Conservation (phyloP, 1,284 basidiomycete genomes). For the Ganoderma lucidum region DNA sequence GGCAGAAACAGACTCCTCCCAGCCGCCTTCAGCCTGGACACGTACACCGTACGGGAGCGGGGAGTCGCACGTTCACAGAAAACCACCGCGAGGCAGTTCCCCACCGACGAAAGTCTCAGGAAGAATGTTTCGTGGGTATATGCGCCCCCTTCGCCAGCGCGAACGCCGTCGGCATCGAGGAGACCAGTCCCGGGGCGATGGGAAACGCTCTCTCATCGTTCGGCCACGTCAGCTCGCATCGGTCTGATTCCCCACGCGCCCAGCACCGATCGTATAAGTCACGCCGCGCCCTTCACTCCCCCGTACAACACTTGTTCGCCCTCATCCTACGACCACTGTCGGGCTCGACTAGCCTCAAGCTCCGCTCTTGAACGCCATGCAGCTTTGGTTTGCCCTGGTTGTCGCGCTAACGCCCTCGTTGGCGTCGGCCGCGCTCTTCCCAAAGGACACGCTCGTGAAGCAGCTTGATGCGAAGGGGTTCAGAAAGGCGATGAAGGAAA, state of each 20-base stretch:
- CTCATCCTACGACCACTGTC: constrained; percentile 7
- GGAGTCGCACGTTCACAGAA: constrained; percentile 15
- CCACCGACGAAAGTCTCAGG: constrained; percentile 32
- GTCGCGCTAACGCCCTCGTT: constrained; percentile 57
- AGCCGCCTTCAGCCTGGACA: constrained; percentile 20
- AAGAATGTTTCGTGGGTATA: constrained; percentile 34
- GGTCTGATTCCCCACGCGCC: constrained; percentile 34
- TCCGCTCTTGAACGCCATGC: constrained; percentile 29
- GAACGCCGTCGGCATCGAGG: constrained; percentile 34
- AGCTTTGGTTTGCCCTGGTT: constrained; percentile 40
- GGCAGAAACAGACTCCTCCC: constrained; percentile 15
- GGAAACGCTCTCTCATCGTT: constrained; percentile 33
- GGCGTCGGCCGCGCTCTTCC: constrained; percentile 79
- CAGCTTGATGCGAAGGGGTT: constrained; percentile 79
- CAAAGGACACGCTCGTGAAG: constrained; percentile 74
- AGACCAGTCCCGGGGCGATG: constrained; percentile 36
- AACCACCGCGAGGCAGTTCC: constrained; percentile 19
- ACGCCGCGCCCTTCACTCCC: constrained; percentile 18
- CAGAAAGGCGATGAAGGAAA: constrained; percentile 77
- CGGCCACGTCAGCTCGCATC: constrained; percentile 41
- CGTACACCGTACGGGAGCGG: constrained; percentile 23
- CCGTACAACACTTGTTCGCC: constrained; percentile 21
- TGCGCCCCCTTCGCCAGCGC: constrained; percentile 15
- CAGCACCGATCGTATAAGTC: constrained; percentile 33
- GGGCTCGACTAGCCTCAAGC: neutral